A percentile compares a stretch with the other conserved stretches of the same genome.
Conservation (phyloP, 23 red algal species). For the Cyanidium caldarium region DNA sequence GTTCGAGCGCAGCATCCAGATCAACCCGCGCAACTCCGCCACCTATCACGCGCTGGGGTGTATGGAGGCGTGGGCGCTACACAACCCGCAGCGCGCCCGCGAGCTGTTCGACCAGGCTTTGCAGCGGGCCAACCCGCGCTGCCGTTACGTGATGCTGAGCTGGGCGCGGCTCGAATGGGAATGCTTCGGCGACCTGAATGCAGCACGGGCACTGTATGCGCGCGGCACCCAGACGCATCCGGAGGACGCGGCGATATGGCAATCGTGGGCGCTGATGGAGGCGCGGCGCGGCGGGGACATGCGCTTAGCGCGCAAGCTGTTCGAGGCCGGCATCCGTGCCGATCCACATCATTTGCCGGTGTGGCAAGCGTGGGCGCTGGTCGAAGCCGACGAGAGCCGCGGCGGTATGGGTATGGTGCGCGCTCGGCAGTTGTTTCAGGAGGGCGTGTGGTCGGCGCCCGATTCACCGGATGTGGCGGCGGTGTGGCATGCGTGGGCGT, state of each 20-base stretch:
- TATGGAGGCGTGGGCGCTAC: slow-evolving; percentile 25
- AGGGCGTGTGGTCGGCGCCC: slow-evolving; percentile 12
- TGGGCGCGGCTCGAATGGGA: slow-evolving; percentile 17
- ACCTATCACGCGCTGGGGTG: slow-evolving; percentile 38
- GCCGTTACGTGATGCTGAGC: slow-evolving; percentile 26
- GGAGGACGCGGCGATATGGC: background rate
- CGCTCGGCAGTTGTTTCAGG: slow-evolving; percentile 25
- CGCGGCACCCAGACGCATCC: slow-evolving; percentile 11
- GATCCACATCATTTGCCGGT: background rate
- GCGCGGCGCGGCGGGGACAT: background rate
- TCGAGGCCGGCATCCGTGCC: background rate
- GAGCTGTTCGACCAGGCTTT: slow-evolving; percentile 35
- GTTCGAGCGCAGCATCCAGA: slow-evolving; percentile 10
- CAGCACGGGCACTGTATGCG: slow-evolving; percentile 16
- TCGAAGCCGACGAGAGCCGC: slow-evolving; percentile 8
- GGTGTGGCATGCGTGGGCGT: slow-evolving; percentile 24
- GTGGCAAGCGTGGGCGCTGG: slow-evolving; percentile 26
- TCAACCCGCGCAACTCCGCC: slow-evolving; percentile 38
- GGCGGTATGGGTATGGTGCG: background rate
- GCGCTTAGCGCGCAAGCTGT: slow-evolving; percentile 2
- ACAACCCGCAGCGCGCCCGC: slow-evolving; percentile 19
- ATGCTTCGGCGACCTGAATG: slow-evolving; percentile 1
- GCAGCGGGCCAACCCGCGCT: slow-evolving; percentile 17
- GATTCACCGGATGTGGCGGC: background rate
- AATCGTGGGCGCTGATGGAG: background rate